Evolutionary conservation across 257 asterid genomes (phyloP), one percentile per base, ranked within the genome.

Genomic region (Lycium barbarum): DNA sequence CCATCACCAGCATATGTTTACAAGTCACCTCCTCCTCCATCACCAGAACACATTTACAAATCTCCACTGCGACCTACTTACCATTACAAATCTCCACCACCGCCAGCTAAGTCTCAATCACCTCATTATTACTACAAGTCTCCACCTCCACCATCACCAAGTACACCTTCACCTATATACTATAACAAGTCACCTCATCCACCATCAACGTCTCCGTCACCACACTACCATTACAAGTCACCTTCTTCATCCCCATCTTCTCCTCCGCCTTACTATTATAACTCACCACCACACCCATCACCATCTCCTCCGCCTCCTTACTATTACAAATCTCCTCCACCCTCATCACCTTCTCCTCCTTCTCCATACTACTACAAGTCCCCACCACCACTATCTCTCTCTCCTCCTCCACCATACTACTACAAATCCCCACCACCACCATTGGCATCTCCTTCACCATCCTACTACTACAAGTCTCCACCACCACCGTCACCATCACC

Each of bases 21-120:
- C 10, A 88, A 88, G 20, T 88, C 91, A 1, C 91, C 92, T 0
- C 92, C 89, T 0, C 89, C 91, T 1, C 91, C 90, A 0, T 0
- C 89, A 7, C 84, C 88, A 0, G 10, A 85, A 0, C 83, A 85
- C 1, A 15, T 79, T 10, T 18, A 70, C 20, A 70, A 15, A 5
- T 38, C 71, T 15, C 54, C 78, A 38, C 49, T 26, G 15, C 78
- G 7, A 17, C 53, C 84, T 5, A 43, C 86, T 9, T 87, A 88
- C 38, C 26, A 51, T 0, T 86, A 88, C 68, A 82, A 63, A 17
- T 72, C 90, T 0, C 89, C 88, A 14, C 86, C 92, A 4, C 91
- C 92, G 35, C 87, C 91, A 13, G n/a, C 36, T 3, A 68, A 57
- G 53, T 85, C 87, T 58, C 61, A 26, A 26, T 26, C 85, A 7